Conservation (phyloP, 441 rosid genomes). For the Pelargonium fulgidum region DNA sequence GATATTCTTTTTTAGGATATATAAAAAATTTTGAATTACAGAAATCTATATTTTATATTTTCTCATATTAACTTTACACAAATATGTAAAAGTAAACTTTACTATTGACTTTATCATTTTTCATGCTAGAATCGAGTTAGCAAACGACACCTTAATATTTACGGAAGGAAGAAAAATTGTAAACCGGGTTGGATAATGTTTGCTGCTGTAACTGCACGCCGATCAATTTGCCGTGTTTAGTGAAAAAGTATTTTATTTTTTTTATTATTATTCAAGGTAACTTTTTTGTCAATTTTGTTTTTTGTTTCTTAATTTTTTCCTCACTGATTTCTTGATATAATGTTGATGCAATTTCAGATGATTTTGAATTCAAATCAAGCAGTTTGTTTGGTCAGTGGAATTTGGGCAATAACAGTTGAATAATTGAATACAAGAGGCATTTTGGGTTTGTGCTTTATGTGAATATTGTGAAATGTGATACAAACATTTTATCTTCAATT, state of each 20-base stretch:
- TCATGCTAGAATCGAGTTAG: too few relatives aligned
- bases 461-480: background rate
- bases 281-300: too few relatives aligned
- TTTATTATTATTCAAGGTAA: background rate
- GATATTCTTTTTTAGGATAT: too few relatives aligned
- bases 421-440: background rate
- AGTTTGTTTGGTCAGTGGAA: background rate
- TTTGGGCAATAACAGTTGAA: background rate
- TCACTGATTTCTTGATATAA: background rate
- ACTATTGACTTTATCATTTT: too few relatives aligned
- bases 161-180: too few relatives aligned
- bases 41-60: too few relatives aligned
- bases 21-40: too few relatives aligned
- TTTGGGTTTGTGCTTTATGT: background rate
- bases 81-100: too few relatives aligned
- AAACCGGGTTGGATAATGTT: too few relatives aligned
- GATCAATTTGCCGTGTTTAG: background rate
- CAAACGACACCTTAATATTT: too few relatives aligned
- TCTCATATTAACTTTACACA: too few relatives aligned
- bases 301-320: background rate
- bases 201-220: background rate
- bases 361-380: background rate
- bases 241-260: background rate
- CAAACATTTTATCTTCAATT: background rate
- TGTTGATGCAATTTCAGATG: background rate